Conservation (phyloP, 352 stramenopile species). For the Phytophthora pseudosyringae region DNA sequence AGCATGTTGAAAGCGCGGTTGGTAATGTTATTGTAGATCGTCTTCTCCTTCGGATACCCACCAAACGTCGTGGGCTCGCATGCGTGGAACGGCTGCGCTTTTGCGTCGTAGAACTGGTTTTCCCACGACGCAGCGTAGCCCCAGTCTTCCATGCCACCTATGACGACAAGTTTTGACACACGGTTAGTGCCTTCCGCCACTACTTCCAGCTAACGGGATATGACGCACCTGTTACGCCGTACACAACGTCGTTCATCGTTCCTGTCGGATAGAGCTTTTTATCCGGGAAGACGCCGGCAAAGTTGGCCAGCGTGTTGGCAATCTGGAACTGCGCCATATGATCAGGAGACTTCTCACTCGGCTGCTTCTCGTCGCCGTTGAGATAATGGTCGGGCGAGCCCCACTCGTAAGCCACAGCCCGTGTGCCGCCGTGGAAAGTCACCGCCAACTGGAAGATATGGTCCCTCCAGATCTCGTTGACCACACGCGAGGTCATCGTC, state of each 20-base stretch:
- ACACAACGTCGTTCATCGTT: slow-evolving; percentile 97
- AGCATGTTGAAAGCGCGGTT: slow-evolving; percentile 97
- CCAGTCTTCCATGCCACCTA: slow-evolving; percentile 98
- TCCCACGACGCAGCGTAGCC: slow-evolving; percentile 93
- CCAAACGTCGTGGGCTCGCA: slow-evolving; percentile 91
- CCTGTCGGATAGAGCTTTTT: slow-evolving; percentile 78
- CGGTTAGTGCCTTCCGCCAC: not conserved
- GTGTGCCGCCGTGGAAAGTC: slow-evolving; percentile 98
- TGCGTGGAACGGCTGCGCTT: slow-evolving; percentile 61
- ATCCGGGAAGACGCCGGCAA: slow-evolving; percentile 76
- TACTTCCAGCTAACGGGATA: not conserved
- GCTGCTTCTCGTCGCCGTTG: slow-evolving; percentile 40
- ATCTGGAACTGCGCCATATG: slow-evolving; percentile 74
- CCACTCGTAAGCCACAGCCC: slow-evolving; percentile 98
- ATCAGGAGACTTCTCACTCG: slow-evolving; percentile 82
- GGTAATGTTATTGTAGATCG: slow-evolving; percentile 93
- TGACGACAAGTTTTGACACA: not conserved
- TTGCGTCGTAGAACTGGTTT: slow-evolving; percentile 48
- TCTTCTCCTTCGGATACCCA: slow-evolving; percentile 92
- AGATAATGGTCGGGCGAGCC: slow-evolving; percentile 92
- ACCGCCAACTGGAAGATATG: slow-evolving; percentile 97
- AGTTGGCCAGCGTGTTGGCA: slow-evolving; percentile 65
- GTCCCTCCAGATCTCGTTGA: slow-evolving; percentile 97
- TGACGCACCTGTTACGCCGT: slow-evolving; percentile 87
- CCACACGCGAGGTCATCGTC: slow-evolving; percentile 94